A percentile compares a stretch with the other conserved stretches of the same genome.
These are phyloP conservation scores for Nepenthes alata DNA, from an alignment of 179 eudicot species.

Conservation along the genomic window DNA sequence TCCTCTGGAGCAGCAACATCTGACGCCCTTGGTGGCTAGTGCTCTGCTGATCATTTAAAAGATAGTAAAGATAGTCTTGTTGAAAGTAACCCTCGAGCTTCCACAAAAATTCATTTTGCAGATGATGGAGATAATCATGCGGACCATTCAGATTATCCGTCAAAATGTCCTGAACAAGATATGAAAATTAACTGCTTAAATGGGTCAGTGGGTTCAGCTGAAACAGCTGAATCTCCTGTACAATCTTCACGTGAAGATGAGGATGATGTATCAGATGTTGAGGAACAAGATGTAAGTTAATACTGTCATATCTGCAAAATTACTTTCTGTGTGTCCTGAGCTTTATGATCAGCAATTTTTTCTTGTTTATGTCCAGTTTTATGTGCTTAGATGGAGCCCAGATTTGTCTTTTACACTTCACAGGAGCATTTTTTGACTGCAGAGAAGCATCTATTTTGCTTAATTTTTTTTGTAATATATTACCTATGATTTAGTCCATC, in stretches of 20 bases:
- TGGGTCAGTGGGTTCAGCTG: conserved; percentile 14
- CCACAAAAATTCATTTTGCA: conserved; percentile 2
- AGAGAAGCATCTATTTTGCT: not conserved
- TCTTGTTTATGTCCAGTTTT: too few species aligned
- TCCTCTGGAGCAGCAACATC: too few species aligned
- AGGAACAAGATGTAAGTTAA: conserved; percentile 68
- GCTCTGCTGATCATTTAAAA: not conserved
- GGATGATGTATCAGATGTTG: conserved; percentile 51
- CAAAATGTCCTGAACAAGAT: conserved; percentile 12
- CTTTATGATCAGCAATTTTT: not conserved
- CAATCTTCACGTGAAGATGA: conserved; percentile 28
- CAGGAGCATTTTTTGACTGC: not conserved
- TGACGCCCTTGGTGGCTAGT: too few species aligned
- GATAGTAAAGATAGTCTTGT: conserved; percentile 1
- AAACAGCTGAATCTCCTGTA: conserved; percentile 16
- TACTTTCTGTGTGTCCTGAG: not conserved
- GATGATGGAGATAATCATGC: conserved; percentile 5
- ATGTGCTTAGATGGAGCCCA: too few species aligned
- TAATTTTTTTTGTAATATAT: not conserved
- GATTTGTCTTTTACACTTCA: too few species aligned
- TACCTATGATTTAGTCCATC: too few species aligned
- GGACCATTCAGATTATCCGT: conserved; percentile 12
- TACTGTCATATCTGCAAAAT: not conserved
- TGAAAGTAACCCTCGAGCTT: conserved; percentile 6
- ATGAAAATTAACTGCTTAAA: conserved; percentile 20